These are phyloP conservation scores for Pilobolus umbonatus DNA, from an alignment of 192 early-diverging fungal genomes.

Conservation along the genomic window DNA sequence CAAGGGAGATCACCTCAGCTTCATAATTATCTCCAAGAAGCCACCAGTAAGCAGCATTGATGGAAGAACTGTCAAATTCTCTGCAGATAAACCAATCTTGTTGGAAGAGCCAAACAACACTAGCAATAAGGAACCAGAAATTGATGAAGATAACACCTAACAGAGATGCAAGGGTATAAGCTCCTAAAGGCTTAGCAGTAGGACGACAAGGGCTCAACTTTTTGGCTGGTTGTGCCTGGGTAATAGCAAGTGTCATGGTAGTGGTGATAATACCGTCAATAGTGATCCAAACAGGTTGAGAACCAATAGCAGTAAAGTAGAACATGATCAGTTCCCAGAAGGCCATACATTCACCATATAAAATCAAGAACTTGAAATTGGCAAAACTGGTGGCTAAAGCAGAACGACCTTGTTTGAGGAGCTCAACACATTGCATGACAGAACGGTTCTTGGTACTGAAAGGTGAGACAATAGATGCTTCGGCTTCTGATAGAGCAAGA, in stretches of 20 bases:
- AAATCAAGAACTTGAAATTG: conserved; percentile 70
- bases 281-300: conserved; percentile 70
- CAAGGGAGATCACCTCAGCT: conserved; percentile 54
- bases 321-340: conserved; percentile 63
- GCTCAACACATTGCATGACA: conserved; percentile 63
- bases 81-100: conserved; percentile 75
- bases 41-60: conserved; percentile 73
- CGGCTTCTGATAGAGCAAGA: conserved; percentile 74
- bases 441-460: conserved; percentile 62
- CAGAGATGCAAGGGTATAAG: conserved; percentile 65
- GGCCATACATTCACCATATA: conserved; percentile 71
- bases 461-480: conserved; percentile 82
- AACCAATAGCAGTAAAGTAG: conserved; percentile 70
- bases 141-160: conserved; percentile 69
- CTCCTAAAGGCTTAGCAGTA: conserved; percentile 71
- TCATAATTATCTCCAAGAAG: conserved; percentile 81
- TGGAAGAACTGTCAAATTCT: conserved; percentile 66
- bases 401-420: conserved; percentile 68
- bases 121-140: conserved; percentile 49
- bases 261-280: conserved; percentile 65
- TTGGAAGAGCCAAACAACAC: conserved; percentile 58
- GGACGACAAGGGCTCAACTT: conserved; percentile 56
- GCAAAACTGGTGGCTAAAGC: conserved; percentile 74
- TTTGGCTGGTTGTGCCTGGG: conserved; percentile 55
- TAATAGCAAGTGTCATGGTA: conserved; percentile 59